Evolutionary conservation across 306 rosid genomes (phyloP).

Genomic region (Rosa lucieae): DNA sequence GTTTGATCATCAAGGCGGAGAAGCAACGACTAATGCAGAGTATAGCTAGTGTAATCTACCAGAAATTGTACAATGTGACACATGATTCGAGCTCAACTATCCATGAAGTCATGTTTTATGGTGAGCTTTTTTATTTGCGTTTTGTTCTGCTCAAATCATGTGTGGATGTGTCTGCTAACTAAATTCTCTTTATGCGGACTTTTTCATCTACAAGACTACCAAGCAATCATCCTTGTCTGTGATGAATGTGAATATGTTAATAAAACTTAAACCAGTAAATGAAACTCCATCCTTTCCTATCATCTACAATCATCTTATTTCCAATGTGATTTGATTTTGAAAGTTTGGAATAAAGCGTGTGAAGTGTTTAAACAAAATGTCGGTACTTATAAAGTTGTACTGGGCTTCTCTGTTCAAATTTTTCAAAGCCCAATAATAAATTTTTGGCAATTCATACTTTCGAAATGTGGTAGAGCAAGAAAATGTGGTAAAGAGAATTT

Average conservation of each 20-base stretch:
- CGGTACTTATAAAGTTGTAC: neutral
- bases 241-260: slow-evolving; percentile 16
- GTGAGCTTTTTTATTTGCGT: slow-evolving; percentile 18
- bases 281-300: neutral
- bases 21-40: slow-evolving; percentile 35
- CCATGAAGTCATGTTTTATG: slow-evolving; percentile 20
- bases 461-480: neutral
- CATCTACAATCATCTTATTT: neutral
- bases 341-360: neutral
- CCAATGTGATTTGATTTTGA: neutral
- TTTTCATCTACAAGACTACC: slow-evolving; percentile 2
- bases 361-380: neutral
- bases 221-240: slow-evolving; percentile 6
- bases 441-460: too few relatives aligned
- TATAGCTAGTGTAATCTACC: slow-evolving; percentile 44
- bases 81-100: slow-evolving; percentile 25
- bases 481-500: too few relatives aligned
- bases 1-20: slow-evolving; percentile 46
- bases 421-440: neutral
- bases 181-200: neutral
- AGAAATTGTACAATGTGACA: slow-evolving; percentile 35
- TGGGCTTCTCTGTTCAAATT: neutral
- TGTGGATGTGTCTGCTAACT: slow-evolving; percentile 12
- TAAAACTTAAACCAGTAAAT: neutral
- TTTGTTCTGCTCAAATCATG: neutral